Base-by-base conservation (phyloP, 208 protist species). In the Naegleria gruberi region DNA sequence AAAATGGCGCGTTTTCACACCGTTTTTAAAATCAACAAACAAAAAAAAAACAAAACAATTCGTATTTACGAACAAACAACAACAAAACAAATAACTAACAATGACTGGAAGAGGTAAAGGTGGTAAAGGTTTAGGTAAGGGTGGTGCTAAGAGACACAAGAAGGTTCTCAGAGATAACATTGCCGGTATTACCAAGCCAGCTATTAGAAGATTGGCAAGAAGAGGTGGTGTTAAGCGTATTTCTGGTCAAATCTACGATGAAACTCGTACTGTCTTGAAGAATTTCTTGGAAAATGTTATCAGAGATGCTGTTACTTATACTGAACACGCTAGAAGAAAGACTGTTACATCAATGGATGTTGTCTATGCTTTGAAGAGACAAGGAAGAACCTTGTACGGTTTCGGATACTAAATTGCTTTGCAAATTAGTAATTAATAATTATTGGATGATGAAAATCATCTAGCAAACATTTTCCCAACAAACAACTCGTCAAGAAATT, bases 161-260 rank as follows among this genome's bases (percentile, higher is more conserved):
- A 96, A 96, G 93, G 93, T 95, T 87, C 92, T 96, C 57, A 94
- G 95, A 92, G 95, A 97, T 92, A 95, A 95, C 93, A 95, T 97
- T 85, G 93, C 92, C 90, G 95, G 94, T 92, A 96, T 96, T 92
- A 96, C 94, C 45, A 94, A 94, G 89, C 95, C 94, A 90, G 95
- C 95, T 74, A 96, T 97, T 90, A 94, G 95, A 93, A 94, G 96
- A 93, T 92, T 97, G 81, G 96, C 96, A 83, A 94, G 96, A 93
- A 93, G 96, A 93, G 96, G 96, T 91, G 96, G 96, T 92, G 95
- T 97, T 91, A 97, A 97, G 92, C 94, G 96, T 92, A 97, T 97
- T 93, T 92, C 91, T 40, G 65, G 90, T 51, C 73, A 89, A 84
- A 94, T 96, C 91, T 96, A 95, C 89, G 92, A 95, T 74, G 94